Evolutionary conservation across 2,329 filamentous ascomycete species (phyloP).

Genomic region (Akanthomyces uredinophilus): DNA sequence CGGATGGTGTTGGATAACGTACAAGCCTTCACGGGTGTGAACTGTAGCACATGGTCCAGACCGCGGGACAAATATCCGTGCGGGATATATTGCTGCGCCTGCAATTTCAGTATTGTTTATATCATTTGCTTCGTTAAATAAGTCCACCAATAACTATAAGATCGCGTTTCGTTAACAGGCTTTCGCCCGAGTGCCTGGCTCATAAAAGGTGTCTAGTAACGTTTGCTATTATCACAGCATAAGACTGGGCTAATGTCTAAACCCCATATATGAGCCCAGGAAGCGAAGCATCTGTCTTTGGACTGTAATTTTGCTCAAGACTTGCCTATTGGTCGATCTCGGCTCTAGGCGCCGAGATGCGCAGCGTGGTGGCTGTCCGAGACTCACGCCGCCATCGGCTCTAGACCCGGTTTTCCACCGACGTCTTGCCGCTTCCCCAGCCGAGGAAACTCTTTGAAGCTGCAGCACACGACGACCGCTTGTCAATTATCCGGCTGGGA

Average conservation of each 20-base stretch:
- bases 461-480: neutral
- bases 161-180: neutral
- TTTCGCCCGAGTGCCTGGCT: neutral
- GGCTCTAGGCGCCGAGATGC: neutral
- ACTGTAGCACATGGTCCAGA: neutral
- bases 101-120: too few species aligned
- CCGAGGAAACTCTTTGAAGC: neutral
- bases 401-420: constrained; percentile 10
- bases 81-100: neutral
- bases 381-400: constrained; percentile 10
- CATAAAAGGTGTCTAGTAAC: neutral
- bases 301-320: neutral
- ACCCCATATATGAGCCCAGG: neutral
- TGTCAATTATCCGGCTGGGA: neutral
- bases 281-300: neutral
- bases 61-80: neutral
- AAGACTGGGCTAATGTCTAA: neutral
- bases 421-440: neutral
- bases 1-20: neutral
- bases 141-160: too few species aligned
- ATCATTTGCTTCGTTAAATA: too few species aligned
- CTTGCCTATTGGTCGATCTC: neutral
- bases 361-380: neutral
- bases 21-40: neutral
- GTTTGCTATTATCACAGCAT: neutral